A percentile compares a stretch with the other conserved stretches of the same genome.
Conservation (phyloP, 208 protist genomes). For the Crithidia fasciculata region DNA sequence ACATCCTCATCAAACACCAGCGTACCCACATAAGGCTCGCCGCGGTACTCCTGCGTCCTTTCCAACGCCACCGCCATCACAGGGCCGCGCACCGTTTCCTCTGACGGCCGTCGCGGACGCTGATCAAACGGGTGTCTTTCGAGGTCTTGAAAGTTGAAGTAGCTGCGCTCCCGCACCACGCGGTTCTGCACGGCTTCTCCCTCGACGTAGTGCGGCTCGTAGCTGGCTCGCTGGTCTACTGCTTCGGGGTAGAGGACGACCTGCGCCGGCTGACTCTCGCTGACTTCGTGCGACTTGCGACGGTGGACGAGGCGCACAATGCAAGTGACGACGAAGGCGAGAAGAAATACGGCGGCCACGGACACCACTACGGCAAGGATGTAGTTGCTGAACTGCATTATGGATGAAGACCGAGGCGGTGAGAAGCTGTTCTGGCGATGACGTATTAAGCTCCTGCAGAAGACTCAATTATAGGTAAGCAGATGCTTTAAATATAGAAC, state of each 20-base stretch:
- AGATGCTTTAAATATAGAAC: too few species aligned
- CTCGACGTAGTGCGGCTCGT: not conserved
- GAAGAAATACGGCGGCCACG: too few species aligned
- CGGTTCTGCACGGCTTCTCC: not conserved
- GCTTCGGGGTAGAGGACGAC: not conserved
- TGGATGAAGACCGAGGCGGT: too few species aligned
- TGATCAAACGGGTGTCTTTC: not conserved
- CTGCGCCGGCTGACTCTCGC: not conserved
- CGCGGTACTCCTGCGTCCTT: not conserved
- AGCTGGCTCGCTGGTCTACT: not conserved
- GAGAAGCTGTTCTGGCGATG: too few species aligned
- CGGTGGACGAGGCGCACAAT: not conserved
- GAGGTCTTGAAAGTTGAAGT: not conserved
- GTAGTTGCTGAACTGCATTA: too few species aligned
- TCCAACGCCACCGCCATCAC: not conserved
- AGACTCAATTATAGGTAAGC: too few species aligned
- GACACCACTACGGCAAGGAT: too few species aligned
- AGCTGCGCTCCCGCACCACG: not conserved
- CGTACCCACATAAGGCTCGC: not conserved
- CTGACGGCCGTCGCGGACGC: not conserved
- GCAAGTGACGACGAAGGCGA: not conserved
- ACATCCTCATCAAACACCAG: constrained; percentile 1
- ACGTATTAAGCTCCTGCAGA: too few species aligned
- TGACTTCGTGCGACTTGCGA: not conserved
- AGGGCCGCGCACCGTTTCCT: not conserved